Conservation (phyloP, 371 early-diverging fungal species). For the Mucor lusitanicus region DNA sequence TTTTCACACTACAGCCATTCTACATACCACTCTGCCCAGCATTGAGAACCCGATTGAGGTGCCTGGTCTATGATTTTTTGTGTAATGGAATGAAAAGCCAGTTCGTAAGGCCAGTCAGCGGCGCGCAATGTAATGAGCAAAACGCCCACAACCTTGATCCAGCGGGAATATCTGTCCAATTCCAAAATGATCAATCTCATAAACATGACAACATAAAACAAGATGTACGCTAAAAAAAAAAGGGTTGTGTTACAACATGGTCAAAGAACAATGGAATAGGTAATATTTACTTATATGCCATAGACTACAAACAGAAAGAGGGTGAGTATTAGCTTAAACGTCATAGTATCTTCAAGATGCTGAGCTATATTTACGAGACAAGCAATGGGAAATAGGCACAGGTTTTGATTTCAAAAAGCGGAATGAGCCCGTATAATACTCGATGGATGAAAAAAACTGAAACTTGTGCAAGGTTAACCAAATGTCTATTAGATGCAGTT, state of each 20-base stretch:
- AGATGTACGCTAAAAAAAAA: constrained; percentile 23
- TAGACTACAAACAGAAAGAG: constrained; percentile 20
- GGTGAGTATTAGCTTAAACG: not conserved
- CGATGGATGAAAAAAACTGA: constrained; percentile 36
- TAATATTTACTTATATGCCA: constrained; percentile 37
- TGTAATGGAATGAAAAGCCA: constrained; percentile 30
- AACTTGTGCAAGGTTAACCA: constrained; percentile 48
- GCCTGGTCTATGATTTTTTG: constrained; percentile 16
- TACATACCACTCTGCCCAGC: constrained; percentile 52
- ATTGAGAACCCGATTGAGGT: constrained; percentile 29
- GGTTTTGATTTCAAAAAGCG: constrained; percentile 45
- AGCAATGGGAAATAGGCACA: constrained; percentile 49
- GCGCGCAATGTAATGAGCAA: constrained; percentile 38
- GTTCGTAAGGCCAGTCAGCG: constrained; percentile 53
- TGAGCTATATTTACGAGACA: constrained; percentile 40
- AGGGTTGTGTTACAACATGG: not conserved
- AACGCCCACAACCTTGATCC: constrained; percentile 43
- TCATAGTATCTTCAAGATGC: not conserved
- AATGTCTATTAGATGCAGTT: constrained; percentile 27
- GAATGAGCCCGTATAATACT: constrained; percentile 41
- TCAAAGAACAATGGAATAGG: not conserved
- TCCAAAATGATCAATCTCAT: constrained; percentile 47
- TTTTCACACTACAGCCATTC: constrained; percentile 1
- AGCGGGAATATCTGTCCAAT: constrained; percentile 31
- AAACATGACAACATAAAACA: constrained; percentile 49